phyloP scores from a whole-genome alignment of 208 protist genomes.

The Strigomonas culicis region DNA sequence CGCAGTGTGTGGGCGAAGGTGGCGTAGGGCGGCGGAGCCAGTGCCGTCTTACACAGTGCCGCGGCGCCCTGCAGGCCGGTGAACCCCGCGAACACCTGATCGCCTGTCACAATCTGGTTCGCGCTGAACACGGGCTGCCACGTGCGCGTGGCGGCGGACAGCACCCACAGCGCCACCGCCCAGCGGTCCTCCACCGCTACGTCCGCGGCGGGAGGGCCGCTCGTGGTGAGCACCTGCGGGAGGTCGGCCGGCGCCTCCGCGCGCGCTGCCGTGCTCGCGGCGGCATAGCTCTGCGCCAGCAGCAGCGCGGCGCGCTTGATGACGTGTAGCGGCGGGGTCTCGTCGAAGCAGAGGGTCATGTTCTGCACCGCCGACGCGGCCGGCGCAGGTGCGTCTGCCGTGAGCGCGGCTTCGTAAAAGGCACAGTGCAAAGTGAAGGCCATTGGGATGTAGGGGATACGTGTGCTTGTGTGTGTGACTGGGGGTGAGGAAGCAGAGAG shows the following conservation, averaged over 20 bases:
- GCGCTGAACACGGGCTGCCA: slow-evolving; percentile 64
- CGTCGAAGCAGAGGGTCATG: slow-evolving; percentile 47
- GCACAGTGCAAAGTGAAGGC: background rate
- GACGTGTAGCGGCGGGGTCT: slow-evolving; percentile 47
- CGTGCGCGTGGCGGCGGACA: slow-evolving; percentile 28
- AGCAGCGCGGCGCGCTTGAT: slow-evolving; percentile 44
- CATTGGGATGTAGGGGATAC: background rate
- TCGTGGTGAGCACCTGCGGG: background rate
- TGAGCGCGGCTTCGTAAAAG: background rate
- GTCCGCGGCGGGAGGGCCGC: background rate
- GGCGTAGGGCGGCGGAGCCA: too few relatives aligned
- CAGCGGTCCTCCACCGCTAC: slow-evolving; percentile 5
- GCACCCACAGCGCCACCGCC: slow-evolving; percentile 37
- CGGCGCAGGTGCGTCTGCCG: slow-evolving; percentile 18
- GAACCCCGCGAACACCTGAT: slow-evolving; percentile 44
- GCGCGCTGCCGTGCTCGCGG: slow-evolving; percentile 17
- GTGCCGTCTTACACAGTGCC: too few relatives aligned
- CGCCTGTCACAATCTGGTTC: slow-evolving; percentile 45
- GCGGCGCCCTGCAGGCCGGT: too few relatives aligned
- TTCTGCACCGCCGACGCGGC: slow-evolving; percentile 25
- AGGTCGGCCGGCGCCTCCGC: background rate
- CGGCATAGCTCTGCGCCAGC: too few relatives aligned
- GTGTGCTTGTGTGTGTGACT: background rate
- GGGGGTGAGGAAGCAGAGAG: background rate
- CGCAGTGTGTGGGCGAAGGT: too few relatives aligned